Conservation (phyloP, 2,329 filamentous ascomycete species). For the Colletotrichum sojae region DNA sequence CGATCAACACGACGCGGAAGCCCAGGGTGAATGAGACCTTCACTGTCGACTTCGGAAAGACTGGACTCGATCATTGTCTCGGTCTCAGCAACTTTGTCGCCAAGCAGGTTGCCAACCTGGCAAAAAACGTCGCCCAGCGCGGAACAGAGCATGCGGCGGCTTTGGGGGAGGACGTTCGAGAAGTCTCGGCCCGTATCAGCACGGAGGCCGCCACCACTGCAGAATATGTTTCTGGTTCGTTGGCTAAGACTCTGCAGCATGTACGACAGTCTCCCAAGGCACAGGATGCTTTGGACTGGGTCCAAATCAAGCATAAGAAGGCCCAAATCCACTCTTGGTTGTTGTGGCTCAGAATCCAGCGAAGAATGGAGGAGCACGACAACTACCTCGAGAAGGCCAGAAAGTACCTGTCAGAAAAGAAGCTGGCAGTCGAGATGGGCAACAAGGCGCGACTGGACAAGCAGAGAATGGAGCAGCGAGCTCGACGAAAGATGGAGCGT, state of each 20-base stretch:
- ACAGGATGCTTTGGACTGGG: conserved; percentile 54
- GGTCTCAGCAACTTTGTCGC: conserved; percentile 61
- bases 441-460: conserved; percentile 47
- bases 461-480: conserved; percentile 47
- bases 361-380: conserved; percentile 61
- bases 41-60: conserved; percentile 71
- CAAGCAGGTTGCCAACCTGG: conserved; percentile 55
- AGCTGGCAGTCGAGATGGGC: conserved; percentile 46
- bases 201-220: conserved; percentile 18
- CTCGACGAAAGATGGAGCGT: conserved; percentile 46
- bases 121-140: conserved; percentile 50
- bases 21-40: conserved; percentile 74
- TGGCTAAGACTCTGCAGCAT: conserved; percentile 46
- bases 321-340: conserved; percentile 71
- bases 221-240: conserved; percentile 26
- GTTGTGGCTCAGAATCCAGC: conserved; percentile 69
- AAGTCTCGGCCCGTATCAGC: conserved; percentile 27
- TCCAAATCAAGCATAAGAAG: conserved; percentile 62
- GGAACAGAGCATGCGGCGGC: conserved; percentile 43
- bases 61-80: conserved; percentile 59
- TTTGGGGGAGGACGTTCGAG: conserved; percentile 17
- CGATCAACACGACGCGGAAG: conserved; percentile 70
- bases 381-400: conserved; percentile 61
- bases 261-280: conserved; percentile 50
- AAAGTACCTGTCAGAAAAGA: conserved; percentile 46